Evolutionary conservation across 768 basidiomycete species (phyloP).

Genomic region (Sarcodon sp.): DNA sequence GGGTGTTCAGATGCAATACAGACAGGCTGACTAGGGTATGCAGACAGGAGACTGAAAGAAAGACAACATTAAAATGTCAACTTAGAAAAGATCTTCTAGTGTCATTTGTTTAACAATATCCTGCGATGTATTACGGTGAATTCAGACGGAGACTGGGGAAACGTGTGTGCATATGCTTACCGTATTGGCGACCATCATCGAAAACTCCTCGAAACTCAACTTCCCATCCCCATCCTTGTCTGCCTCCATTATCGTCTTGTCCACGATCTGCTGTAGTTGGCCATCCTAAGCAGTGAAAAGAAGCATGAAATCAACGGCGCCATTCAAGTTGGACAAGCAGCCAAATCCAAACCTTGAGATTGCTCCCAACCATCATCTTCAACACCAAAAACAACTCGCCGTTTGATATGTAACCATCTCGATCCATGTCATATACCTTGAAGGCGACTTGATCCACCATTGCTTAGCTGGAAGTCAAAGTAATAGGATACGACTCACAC

Average conservation of each 20-base stretch:
- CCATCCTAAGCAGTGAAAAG: constrained; percentile 51
- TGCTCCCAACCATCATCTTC: constrained; percentile 99
- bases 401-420: constrained; percentile 96
- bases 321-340: neutral
- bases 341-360: constrained; percentile 63
- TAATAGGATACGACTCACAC: constrained; percentile 42
- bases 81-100: constrained; percentile 79
- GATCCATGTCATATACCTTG: constrained; percentile 98
- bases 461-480: neutral
- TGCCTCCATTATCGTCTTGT: constrained; percentile 99
- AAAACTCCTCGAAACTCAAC: constrained; percentile 94
- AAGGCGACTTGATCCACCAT: constrained; percentile 68
- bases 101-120: constrained; percentile 99
- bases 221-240: constrained; percentile 98
- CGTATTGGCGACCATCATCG: constrained; percentile 93
- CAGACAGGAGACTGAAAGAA: too few relatives aligned
- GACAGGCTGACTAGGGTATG: too few relatives aligned
- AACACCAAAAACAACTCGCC: constrained; percentile 96
- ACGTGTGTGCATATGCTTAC: constrained; percentile 28
- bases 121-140: constrained; percentile 23
- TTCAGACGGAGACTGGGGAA: neutral
- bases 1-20: too few relatives aligned
- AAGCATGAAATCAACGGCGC: neutral
- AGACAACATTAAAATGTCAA: too few relatives aligned
- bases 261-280: constrained; percentile 97